Percentiles rank a stretch among this genome's conserved stretches.
These are phyloP conservation scores for Cadophora luteo-olivacea DNA, from an alignment of 2,329 filamentous ascomycete species.

Conservation along the genomic window DNA sequence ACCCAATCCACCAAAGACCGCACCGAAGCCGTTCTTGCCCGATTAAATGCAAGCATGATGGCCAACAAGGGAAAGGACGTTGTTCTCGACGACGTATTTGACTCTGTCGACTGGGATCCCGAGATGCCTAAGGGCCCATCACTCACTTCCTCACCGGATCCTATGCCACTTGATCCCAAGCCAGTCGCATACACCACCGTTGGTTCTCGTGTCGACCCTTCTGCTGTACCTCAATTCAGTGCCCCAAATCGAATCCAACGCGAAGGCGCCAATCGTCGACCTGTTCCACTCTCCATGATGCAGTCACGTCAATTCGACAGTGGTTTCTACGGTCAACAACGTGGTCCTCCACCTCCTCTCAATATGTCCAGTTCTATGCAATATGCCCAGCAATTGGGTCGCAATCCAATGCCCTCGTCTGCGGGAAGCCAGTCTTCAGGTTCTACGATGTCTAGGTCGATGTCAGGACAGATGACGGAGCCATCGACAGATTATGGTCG, in stretches of 20 bases:
- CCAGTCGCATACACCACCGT: conserved; percentile 45
- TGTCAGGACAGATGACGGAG: conserved; percentile 10
- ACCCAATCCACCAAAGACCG: conserved; percentile 14
- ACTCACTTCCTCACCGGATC: conserved; percentile 42
- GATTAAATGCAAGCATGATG: conserved; percentile 9
- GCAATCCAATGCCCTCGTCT: conserved; percentile 23
- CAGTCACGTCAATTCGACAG: conserved; percentile 34
- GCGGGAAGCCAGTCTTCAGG: conserved; percentile 12
- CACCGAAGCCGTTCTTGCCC: conserved; percentile 12
- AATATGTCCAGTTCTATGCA: conserved; percentile 42
- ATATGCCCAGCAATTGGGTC: conserved; percentile 42
- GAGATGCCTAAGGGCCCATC: conserved; percentile 35
- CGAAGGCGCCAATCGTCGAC: conserved; percentile 42
- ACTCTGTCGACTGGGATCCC: conserved; percentile 43
- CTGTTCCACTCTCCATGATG: conserved; percentile 36
- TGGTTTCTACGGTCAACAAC: conserved; percentile 27
- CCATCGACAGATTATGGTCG: background rate
- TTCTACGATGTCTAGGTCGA: conserved; percentile 7
- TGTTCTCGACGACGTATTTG: conserved; percentile 40
- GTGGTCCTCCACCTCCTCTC: conserved; percentile 36
- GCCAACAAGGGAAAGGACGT: conserved; percentile 5
- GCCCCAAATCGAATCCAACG: conserved; percentile 46
- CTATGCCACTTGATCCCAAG: conserved; percentile 39
- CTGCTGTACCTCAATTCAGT: conserved; percentile 40
- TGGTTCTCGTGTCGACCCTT: conserved; percentile 44